phyloP scores from a whole-genome alignment of 306 rosid genomes.

The Pachyrhizus erosus region DNA sequence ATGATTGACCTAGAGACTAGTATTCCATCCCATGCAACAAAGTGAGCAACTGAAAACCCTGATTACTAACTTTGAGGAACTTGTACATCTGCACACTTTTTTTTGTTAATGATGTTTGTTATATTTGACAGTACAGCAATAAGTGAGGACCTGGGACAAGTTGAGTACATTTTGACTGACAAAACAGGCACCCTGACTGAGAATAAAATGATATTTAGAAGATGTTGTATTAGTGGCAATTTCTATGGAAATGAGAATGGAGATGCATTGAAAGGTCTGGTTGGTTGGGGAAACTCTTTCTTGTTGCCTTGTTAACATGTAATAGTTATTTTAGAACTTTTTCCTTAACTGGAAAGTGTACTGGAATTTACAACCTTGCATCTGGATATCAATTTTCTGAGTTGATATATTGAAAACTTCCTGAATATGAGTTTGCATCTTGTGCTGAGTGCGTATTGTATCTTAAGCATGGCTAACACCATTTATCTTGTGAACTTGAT shows the following conservation, averaged over 20 bases:
- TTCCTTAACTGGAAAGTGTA: conserved; percentile 5
- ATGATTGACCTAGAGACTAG: conserved; percentile 88
- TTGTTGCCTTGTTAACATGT: conserved; percentile 38
- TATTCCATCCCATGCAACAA: conserved; percentile 91
- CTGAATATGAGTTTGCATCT: conserved; percentile 14
- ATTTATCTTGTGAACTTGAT: conserved; percentile 18
- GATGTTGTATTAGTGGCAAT: conserved; percentile 85
- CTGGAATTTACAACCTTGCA: conserved; percentile 6
- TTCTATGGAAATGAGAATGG: conserved; percentile 93
- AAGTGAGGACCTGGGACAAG: conserved; percentile 99
- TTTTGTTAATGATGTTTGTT: conserved; percentile 56
- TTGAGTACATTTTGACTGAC: conserved; percentile 98
- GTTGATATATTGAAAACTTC: conserved; percentile 19
- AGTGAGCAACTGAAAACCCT: conserved; percentile 66
- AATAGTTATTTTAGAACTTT: conserved; percentile 29
- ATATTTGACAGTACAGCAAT: conserved; percentile 98
- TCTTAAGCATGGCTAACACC: conserved; percentile 12
- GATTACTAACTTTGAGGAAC: conserved; percentile 31
- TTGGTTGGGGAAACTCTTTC: conserved; percentile 45
- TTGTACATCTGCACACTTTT: conserved; percentile 30
- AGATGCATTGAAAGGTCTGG: conserved; percentile 92
- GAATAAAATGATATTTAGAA: conserved; percentile 95
- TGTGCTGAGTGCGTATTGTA: conserved; percentile 30
- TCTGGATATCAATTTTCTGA: conserved; percentile 34
- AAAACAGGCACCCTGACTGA: conserved; percentile 98